Evolutionary conservation across 2,329 filamentous ascomycete species (phyloP), one percentile per base, ranked within the genome.

Genomic region (Tolypocladium endophyticum): DNA sequence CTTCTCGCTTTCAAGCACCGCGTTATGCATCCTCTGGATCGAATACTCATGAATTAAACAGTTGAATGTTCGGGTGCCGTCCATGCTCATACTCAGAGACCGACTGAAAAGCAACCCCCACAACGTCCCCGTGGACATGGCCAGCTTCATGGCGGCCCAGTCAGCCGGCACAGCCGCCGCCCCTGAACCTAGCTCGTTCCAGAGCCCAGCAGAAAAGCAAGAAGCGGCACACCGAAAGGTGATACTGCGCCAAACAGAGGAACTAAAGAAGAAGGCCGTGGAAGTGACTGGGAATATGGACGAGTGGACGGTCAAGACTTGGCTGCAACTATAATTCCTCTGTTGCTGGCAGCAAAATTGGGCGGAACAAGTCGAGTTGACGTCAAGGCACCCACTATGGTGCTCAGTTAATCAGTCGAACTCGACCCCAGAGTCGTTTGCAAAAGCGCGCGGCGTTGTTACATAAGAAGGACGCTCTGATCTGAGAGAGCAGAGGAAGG

Each of bases 1-100:
- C 25, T 20, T 7, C 25, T 14, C 18, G 2, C 43, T 16, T 47
- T 23, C 16, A 30, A 20, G 47, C 47, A 9, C 16, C 47, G 9
- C 16, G 3, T 50, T 25, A 14, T 30, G 23, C 14, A 1, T 18
- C 7, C 9, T 8, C 1, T 18, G 18, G 18, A 0, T 5, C 3
- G 2, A n/a, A 52, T 52, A 12, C 47, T 52, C 28, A 52, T 18
- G 14, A 52, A 20, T 1, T 6, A 14, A 16, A 20, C 57, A 84
- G 81, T 75, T 84, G 60, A 77, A 82, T 66, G 69, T 86, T 57
- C 81, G 83, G 28, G 74, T 84, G 30, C 83, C 83, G 3, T 85
- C 81, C 1, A 85, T 86, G 82, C 74, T 84, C 61, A 84, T 86
- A 67, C 76, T 75, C 30, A 72, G 78, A 38, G 81, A 84, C 65